Conservation (phyloP, 164 flowering plant species). For the Piper longum region DNA sequence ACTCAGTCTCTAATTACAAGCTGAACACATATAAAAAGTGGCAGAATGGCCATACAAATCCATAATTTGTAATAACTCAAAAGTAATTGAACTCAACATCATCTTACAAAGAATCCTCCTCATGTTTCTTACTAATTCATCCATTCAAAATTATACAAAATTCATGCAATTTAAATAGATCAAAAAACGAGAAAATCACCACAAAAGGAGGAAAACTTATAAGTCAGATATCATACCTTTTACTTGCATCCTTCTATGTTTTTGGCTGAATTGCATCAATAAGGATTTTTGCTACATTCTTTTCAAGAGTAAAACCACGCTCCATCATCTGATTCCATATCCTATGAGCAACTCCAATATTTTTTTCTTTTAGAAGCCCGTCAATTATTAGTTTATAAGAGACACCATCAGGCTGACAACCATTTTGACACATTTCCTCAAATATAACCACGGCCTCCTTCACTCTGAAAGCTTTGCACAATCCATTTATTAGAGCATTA, state of each 20-base stretch:
- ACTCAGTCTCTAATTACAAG: too few species aligned
- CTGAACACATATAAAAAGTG: too few species aligned
- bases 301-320: slow-evolving; percentile 75
- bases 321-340: slow-evolving; percentile 98
- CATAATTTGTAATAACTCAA: too few species aligned
- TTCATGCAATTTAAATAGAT: too few species aligned
- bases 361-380: slow-evolving; percentile 57
- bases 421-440: slow-evolving; percentile 47
- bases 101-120: too few species aligned
- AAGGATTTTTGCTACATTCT: slow-evolving; percentile 43
- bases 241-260: background rate
- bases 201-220: too few species aligned
- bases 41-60: too few species aligned
- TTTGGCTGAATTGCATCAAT: slow-evolving; percentile 30
- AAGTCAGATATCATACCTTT: background rate
- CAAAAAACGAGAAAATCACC: too few species aligned
- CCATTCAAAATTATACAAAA: too few species aligned
- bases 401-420: slow-evolving; percentile 61
- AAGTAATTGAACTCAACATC: too few species aligned
- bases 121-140: too few species aligned
- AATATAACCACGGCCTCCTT: slow-evolving; percentile 49
- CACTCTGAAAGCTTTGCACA: slow-evolving; percentile 51
- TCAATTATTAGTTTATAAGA: slow-evolving; percentile 68
- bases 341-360: slow-evolving; percentile 47
- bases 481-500: slow-evolving; percentile 75